Evolutionary conservation across 2,329 filamentous ascomycete species (phyloP).

Genomic region (Albophoma yamanashiensis): DNA sequence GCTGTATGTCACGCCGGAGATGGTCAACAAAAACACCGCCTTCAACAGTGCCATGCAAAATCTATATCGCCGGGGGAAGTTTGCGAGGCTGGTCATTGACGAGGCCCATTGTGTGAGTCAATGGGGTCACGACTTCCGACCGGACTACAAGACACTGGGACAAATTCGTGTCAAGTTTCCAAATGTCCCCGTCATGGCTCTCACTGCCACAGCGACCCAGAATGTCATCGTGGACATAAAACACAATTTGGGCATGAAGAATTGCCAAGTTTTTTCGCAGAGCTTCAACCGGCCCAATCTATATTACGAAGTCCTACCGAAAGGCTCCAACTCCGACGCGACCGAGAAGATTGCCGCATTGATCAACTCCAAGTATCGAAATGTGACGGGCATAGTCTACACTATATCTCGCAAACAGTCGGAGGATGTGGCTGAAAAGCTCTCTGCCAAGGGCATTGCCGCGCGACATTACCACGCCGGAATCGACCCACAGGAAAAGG

Average conservation of each 20-base stretch:
- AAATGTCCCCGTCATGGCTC: constrained; percentile 79
- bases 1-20: constrained; percentile 93
- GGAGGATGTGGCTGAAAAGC: constrained; percentile 64
- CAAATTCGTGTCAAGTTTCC: constrained; percentile 62
- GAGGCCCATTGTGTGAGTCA: constrained; percentile 99
- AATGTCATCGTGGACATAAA: constrained; percentile 90
- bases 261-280: constrained; percentile 72
- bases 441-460: constrained; percentile 55
- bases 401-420: constrained; percentile 78
- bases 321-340: constrained; percentile 44
- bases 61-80: constrained; percentile 58
- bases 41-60: constrained; percentile 56
- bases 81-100: constrained; percentile 90
- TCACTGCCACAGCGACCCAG: constrained; percentile 90
- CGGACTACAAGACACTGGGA: constrained; percentile 85
- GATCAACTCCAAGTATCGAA: constrained; percentile 59
- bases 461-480: constrained; percentile 82
- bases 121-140: constrained; percentile 97
- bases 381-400: constrained; percentile 84
- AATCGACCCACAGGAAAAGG: constrained; percentile 58
- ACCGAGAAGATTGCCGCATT: constrained; percentile 44
- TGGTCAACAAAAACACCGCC: constrained; percentile 71
- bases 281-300: constrained; percentile 97
- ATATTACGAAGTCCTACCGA: constrained; percentile 72
- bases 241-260: constrained; percentile 74